phyloP scores from a whole-genome alignment of 2,329 filamentous ascomycete genomes.

The Exophiala sideris region DNA sequence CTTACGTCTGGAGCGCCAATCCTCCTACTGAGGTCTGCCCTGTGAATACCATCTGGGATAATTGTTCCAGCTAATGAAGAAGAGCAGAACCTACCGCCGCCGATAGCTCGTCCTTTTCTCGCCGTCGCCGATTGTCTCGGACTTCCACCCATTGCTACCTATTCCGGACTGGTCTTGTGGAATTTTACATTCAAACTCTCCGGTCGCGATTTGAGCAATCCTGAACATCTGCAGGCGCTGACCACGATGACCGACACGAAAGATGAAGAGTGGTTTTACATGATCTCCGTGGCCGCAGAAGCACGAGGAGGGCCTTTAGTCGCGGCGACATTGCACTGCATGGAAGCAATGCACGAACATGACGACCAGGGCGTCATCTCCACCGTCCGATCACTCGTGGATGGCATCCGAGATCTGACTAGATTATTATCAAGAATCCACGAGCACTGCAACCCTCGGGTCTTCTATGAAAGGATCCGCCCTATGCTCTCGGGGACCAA shows the following conservation, averaged over 20 bases:
- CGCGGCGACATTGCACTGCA: slow-evolving; percentile 2
- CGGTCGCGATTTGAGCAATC: too few relatives aligned
- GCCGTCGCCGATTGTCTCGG: slow-evolving; percentile 13
- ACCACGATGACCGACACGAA: slow-evolving; percentile 14
- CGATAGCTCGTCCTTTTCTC: slow-evolving; percentile 13
- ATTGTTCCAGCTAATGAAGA: too few relatives aligned
- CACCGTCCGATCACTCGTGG: slow-evolving; percentile 1
- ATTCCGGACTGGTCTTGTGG: slow-evolving; percentile 12
- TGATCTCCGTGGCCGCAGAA: slow-evolving; percentile 12
- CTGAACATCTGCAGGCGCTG: too few relatives aligned
- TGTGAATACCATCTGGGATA: too few relatives aligned
- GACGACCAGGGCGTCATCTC: not conserved
- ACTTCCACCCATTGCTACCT: slow-evolving; percentile 11
- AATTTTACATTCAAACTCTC: slow-evolving; percentile 10
- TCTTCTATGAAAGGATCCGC: slow-evolving; percentile 13
- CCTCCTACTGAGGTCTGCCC: slow-evolving; percentile 6
- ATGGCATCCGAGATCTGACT: slow-evolving; percentile 8
- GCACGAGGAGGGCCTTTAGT: slow-evolving; percentile 2
- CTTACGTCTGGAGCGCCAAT: slow-evolving; percentile 7
- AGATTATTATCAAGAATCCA: slow-evolving; percentile 3
- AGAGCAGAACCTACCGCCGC: too few relatives aligned
- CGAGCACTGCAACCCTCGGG: slow-evolving; percentile 8
- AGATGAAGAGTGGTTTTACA: slow-evolving; percentile 17
- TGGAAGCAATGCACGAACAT: not conserved
- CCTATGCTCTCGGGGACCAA: slow-evolving; percentile 13